A percentile compares a stretch with the other conserved stretches of the same genome.
phyloP scores from a whole-genome alignment of 2,329 filamentous ascomycete genomes.

The Metarhizium album region DNA sequence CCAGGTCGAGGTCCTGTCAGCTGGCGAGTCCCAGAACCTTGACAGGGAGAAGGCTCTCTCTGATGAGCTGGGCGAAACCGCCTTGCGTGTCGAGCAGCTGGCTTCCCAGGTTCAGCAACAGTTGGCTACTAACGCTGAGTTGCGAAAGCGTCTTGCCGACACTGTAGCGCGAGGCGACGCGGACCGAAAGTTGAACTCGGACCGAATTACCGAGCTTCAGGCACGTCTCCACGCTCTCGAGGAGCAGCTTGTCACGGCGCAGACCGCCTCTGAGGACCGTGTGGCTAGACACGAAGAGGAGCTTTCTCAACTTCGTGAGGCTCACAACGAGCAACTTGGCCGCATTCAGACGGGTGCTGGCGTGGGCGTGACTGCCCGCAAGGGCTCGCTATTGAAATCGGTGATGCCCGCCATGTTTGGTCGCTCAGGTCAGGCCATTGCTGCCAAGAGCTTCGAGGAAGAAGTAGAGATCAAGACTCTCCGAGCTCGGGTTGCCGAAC shows the following conservation, averaged over 20 bases:
- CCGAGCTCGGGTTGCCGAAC: constrained; percentile 67
- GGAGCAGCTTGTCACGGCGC: constrained; percentile 71
- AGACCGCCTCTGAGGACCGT: constrained; percentile 77
- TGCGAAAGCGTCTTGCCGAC: constrained; percentile 66
- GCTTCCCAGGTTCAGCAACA: constrained; percentile 71
- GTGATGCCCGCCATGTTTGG: constrained; percentile 19
- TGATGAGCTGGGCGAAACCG: constrained; percentile 60
- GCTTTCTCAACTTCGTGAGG: constrained; percentile 62
- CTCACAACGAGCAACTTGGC: constrained; percentile 64
- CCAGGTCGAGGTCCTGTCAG: constrained; percentile 48
- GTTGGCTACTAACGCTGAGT: constrained; percentile 62
- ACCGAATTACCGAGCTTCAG: constrained; percentile 77
- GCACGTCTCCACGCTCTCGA: constrained; percentile 70
- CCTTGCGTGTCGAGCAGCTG: constrained; percentile 68
- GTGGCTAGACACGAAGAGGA: constrained; percentile 81
- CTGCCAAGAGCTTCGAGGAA: constrained; percentile 58
- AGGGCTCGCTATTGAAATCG: constrained; percentile 25
- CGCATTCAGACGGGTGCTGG: constrained; percentile 48
- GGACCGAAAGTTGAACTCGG: constrained; percentile 69
- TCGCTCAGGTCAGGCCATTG: constrained; percentile 34
- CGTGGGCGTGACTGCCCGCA: constrained; percentile 20
- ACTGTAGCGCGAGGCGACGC: constrained; percentile 76
- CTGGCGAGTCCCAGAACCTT: constrained; percentile 44
- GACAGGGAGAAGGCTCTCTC: constrained; percentile 54
- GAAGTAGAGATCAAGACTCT: constrained; percentile 65